Conservation (phyloP, 176 grass and related monocot genomes). For the Bolboschoenus planiculmis region DNA sequence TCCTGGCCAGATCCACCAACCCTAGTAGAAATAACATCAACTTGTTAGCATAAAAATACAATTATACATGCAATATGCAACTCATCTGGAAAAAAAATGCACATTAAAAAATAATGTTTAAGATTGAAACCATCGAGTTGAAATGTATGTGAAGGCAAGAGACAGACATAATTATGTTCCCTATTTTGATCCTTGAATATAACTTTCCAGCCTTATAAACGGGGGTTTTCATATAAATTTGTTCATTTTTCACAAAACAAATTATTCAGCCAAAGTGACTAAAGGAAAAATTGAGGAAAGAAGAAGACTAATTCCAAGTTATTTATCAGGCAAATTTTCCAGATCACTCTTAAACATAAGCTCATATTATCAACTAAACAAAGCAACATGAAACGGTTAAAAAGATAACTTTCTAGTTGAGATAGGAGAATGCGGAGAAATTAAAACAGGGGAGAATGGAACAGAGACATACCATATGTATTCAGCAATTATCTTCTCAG, state of each 20-base stretch:
- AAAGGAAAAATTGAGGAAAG: background rate
- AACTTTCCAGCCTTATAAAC: background rate
- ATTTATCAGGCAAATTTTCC: no score
- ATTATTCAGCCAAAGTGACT: no score
- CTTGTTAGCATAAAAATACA: background rate
- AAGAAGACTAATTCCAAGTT: background rate
- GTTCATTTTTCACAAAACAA: no score
- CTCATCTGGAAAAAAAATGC: background rate
- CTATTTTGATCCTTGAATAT: background rate
- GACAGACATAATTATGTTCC: background rate
- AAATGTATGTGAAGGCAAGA: background rate
- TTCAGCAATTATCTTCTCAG: conserved; percentile 69
- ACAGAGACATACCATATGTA: conserved; percentile 45
- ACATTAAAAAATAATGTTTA: background rate
- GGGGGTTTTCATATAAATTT: no score
- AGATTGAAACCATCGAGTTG: background rate
- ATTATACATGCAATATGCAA: background rate
- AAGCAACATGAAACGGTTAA: background rate
- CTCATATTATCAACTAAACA: background rate
- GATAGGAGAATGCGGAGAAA: background rate
- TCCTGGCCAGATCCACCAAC: conserved; percentile 77
- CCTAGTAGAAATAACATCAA: conserved; percentile 27
- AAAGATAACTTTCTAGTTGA: background rate
- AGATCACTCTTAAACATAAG: no score
- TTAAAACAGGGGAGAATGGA: background rate